These are phyloP conservation scores for Metarhizium guizhouense DNA, from an alignment of 2,329 filamentous ascomycete genomes.

Conservation along the genomic window DNA sequence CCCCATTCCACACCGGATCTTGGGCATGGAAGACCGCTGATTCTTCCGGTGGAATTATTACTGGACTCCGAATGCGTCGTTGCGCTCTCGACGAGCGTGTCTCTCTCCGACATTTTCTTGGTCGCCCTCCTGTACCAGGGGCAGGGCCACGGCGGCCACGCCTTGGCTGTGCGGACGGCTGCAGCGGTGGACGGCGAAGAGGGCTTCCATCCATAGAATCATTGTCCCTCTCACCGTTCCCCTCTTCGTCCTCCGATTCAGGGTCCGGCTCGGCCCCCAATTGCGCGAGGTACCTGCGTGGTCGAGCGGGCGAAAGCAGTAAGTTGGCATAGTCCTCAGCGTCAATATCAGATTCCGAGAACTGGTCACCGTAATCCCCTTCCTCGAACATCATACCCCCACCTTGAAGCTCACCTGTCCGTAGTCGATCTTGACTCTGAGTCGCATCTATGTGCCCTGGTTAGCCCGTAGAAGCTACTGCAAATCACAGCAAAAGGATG, in stretches of 20 bases:
- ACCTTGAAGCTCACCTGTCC: no score
- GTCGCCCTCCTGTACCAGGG: neutral
- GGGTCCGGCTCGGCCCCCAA: conserved; percentile 1
- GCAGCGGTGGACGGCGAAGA: neutral
- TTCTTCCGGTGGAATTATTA: conserved; percentile 3
- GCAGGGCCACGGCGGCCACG: neutral
- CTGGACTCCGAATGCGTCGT: conserved; percentile 1
- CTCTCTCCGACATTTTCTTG: no score
- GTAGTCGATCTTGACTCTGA: no score
- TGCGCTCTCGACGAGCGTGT: neutral
- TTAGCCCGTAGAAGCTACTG: no score
- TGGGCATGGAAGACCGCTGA: conserved; percentile 2
- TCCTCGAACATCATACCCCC: no score
- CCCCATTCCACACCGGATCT: conserved; percentile 5
- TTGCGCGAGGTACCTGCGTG: conserved; percentile 1
- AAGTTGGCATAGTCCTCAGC: conserved; percentile 3
- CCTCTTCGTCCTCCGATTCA: conserved; percentile 1
- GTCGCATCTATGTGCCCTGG: no score
- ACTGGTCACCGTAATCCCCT: neutral
- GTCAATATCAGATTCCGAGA: conserved; percentile 3
- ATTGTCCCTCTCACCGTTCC: neutral
- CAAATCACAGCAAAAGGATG: no score
- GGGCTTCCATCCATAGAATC: neutral
- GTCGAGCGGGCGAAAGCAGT: conserved; percentile 3
- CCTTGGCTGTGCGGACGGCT: neutral